Percentiles rank a stretch among this genome's conserved stretches.
Evolutionary conservation across 2,329 filamentous ascomycete genomes (phyloP).

Genomic region (Colletotrichum acutatum): DNA sequence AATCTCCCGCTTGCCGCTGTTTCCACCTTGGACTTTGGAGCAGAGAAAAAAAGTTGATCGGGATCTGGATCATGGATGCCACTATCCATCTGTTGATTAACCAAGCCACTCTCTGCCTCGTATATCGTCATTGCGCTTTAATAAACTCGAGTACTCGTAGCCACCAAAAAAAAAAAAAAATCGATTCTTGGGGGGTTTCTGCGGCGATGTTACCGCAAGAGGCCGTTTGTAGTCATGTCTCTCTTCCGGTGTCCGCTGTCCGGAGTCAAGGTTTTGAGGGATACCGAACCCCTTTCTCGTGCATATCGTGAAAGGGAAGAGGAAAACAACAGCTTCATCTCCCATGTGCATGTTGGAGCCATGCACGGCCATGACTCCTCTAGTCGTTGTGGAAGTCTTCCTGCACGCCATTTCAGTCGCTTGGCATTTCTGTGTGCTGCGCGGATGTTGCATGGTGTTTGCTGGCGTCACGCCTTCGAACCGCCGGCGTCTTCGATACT

Average conservation of each 20-base stretch:
- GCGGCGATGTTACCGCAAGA: not conserved
- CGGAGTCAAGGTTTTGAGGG: not conserved
- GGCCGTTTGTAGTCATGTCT: not conserved
- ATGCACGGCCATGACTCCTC: conserved; percentile 7
- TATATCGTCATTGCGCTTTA: conserved; percentile 20
- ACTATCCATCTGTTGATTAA: not conserved
- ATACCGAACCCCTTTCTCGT: conserved; percentile 11
- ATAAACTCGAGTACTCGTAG: not conserved
- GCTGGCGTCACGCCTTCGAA: conserved; percentile 7
- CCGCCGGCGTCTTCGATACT: not conserved
- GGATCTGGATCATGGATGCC: conserved; percentile 2
- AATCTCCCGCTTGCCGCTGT: conserved; percentile 39
- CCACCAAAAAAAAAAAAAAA: not conserved
- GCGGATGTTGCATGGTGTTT: not conserved
- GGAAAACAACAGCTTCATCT: conserved; percentile 3
- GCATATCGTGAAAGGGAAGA: not conserved
- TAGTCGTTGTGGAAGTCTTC: not conserved
- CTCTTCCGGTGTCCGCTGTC: not conserved
- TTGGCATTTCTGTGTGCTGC: not conserved
- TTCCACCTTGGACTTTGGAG: conserved; percentile 8
- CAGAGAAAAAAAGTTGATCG: not conserved
- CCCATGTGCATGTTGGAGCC: conserved; percentile 6
- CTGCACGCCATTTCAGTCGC: not conserved
- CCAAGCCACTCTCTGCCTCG: conserved; percentile 18
- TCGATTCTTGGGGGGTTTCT: not conserved